phyloP scores from a whole-genome alignment of 2,329 filamentous ascomycete species.

The Pseudogymnoascus sp. region DNA sequence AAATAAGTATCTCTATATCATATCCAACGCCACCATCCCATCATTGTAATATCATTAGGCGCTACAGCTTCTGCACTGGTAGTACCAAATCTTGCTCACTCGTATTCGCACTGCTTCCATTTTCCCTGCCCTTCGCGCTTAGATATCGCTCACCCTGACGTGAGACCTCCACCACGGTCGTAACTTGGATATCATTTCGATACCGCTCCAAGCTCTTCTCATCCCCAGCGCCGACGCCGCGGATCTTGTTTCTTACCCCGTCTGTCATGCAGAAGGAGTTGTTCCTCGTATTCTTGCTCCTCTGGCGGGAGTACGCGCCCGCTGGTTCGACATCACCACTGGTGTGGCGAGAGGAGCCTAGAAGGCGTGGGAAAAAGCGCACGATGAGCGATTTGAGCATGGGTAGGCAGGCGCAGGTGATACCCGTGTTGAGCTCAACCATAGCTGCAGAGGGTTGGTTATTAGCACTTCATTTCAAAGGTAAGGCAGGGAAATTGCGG shows the following conservation, averaged over 20 bases:
- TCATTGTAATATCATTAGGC: neutral
- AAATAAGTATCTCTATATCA: neutral
- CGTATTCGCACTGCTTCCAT: neutral
- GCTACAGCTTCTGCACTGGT: neutral
- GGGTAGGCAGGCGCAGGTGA: conserved; percentile 79
- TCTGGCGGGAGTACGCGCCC: neutral
- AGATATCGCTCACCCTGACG: neutral
- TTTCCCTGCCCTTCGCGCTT: neutral
- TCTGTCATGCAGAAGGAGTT: neutral
- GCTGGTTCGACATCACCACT: neutral
- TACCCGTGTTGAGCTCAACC: conserved; percentile 79
- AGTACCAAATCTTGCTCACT: neutral
- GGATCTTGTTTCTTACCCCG: neutral
- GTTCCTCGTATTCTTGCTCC: neutral
- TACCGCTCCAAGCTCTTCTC: neutral
- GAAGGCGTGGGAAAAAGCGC: conserved; percentile 6
- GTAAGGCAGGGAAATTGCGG: neutral
- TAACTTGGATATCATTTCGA: neutral
- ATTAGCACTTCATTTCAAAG: neutral
- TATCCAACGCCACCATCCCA: neutral
- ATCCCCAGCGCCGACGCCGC: neutral
- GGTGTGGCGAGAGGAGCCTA: neutral
- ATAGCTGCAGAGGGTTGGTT: neutral
- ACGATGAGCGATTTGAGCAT: conserved; percentile 71
- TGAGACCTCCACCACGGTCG: neutral